Evolutionary conservation across 2,329 filamentous ascomycete species (phyloP), one percentile per base, ranked within the genome.

Genomic region (Colletotrichum tropicicola): DNA sequence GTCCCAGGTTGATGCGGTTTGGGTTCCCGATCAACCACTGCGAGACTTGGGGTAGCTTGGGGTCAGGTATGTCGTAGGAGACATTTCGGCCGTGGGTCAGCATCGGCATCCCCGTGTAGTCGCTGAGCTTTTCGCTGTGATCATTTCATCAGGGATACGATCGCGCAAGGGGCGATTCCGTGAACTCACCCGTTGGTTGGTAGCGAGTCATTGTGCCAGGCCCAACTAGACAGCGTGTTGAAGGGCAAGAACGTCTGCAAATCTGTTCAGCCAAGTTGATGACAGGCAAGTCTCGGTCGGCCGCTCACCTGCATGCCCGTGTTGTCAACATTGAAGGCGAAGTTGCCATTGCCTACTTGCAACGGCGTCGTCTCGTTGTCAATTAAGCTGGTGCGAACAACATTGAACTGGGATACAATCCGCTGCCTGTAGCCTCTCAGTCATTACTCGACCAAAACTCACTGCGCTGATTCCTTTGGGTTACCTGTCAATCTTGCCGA

Each of bases 1-100:
- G 75, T 2, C 79, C 80, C 1, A 83, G 69, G 48, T 83, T 83
- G 32, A 83, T 71, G 3, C 80, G 75, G 23, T 83, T 81, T 0
- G 79, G 80, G 45, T 82, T 83, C n/a, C 78, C 77, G 28, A 85
- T 85, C 19, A 87, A 72, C 85, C 85, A 87, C 61, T 86, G 81
- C 3, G 81, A 83, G 12, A 77, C 70, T 12, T 71, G 69, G 4
- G 76, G 78, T 5, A 80, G 74, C 0, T 72, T 66, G 0, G 76
- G 69, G 19, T 80, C 76, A 0, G 77, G 75, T 1, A 78, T 69
- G 25, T 79, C 77, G 51, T 80, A 80, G 0, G 74, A 76, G 5
- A 80, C 72, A 27, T 78, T 77, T 37, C 73, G 72, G 5, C 77
- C 76, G 21, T 80, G 76, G 0, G 79, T 80, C 8, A 71, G 30